phyloP scores from a whole-genome alignment of 768 basidiomycete genomes.

The Suillus cothurnatus region DNA sequence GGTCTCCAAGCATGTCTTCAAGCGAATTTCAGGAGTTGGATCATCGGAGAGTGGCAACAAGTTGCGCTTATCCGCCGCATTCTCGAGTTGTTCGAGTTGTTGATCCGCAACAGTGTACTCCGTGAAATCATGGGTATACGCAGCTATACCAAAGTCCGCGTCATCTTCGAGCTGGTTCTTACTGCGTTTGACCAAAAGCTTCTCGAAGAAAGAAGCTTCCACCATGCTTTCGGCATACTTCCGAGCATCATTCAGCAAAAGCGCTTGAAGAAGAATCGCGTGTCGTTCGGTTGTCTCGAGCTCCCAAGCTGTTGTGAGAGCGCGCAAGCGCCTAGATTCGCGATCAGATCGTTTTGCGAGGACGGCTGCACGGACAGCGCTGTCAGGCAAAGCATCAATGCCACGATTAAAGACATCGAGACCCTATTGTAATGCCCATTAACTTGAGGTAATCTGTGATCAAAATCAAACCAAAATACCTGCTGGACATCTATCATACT shows the following conservation, averaged over 20 bases:
- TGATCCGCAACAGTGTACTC: no score
- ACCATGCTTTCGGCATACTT: background rate
- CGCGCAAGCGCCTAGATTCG: background rate
- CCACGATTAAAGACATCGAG: background rate
- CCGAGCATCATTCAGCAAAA: rapidly evolving
- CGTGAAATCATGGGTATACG: no score
- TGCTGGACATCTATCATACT: background rate
- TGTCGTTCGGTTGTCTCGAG: background rate
- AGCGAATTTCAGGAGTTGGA: no score
- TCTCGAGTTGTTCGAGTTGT: no score
- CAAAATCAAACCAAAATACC: background rate
- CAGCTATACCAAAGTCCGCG: no score
- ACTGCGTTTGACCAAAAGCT: background rate
- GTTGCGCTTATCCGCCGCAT: no score
- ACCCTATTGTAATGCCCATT: background rate
- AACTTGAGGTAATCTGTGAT: background rate
- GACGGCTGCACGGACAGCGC: background rate
- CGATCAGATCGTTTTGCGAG: background rate
- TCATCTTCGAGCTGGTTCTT: no score
- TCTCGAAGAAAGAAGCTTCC: background rate
- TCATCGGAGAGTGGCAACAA: no score
- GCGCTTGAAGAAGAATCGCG: background rate
- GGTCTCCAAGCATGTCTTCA: no score
- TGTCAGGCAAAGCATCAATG: background rate
- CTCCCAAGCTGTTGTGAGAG: background rate